phyloP scores from a whole-genome alignment of 352 stramenopile genomes.

The Pythium coloratum region DNA sequence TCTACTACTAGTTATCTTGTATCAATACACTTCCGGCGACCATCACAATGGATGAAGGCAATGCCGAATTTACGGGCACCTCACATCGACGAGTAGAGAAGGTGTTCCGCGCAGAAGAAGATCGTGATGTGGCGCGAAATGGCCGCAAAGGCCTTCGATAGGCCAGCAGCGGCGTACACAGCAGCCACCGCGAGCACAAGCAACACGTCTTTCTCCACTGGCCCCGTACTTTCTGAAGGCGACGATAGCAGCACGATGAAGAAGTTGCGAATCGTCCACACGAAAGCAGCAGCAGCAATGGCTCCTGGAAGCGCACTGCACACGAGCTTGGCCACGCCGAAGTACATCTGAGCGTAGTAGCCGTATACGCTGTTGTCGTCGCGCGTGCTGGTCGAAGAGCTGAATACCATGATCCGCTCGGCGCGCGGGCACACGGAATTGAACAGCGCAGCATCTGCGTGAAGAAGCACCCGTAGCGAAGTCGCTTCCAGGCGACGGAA shows the following conservation, averaged over 20 bases:
- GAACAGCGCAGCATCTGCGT: constrained; percentile 50
- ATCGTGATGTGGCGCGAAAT: constrained; percentile 63
- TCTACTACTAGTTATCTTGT: constrained; percentile 21
- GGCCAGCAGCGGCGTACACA: constrained; percentile 50
- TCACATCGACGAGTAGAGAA: constrained; percentile 43
- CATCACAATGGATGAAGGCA: not conserved
- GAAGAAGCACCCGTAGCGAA: constrained; percentile 39
- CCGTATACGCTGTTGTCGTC: constrained; percentile 35
- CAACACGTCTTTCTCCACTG: constrained; percentile 47
- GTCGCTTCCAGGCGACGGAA: constrained; percentile 33
- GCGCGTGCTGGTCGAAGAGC: constrained; percentile 33
- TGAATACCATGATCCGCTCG: constrained; percentile 58
- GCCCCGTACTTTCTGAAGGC: constrained; percentile 5
- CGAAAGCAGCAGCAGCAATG: constrained; percentile 42
- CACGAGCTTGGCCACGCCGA: constrained; percentile 50
- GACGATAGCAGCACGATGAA: constrained; percentile 24
- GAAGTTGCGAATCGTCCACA: constrained; percentile 48
- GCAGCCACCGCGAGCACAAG: constrained; percentile 40
- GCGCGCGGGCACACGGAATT: constrained; percentile 52
- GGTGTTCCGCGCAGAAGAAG: constrained; percentile 73
- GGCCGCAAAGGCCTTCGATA: constrained; percentile 53
- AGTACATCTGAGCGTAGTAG: constrained; percentile 60
- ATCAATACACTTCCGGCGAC: constrained; percentile 23
- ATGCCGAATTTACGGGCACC: no score
- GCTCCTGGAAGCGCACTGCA: constrained; percentile 44